Conservation (phyloP, 2,329 filamentous ascomycete species). For the Monosporascus sp. region DNA sequence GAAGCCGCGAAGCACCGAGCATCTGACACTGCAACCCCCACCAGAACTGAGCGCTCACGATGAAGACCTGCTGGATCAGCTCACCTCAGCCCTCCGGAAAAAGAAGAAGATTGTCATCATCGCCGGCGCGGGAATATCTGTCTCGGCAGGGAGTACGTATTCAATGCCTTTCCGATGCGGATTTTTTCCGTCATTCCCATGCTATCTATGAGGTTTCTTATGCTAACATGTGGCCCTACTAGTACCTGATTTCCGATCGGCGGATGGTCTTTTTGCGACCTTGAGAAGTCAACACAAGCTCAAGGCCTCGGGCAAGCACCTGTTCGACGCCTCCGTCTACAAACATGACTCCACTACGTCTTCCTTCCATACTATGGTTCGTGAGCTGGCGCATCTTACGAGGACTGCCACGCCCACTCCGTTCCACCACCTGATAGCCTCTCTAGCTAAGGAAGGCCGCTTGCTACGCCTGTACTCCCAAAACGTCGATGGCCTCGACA, state of each 20-base stretch:
- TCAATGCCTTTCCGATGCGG: neutral
- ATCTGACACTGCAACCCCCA: constrained; percentile 61
- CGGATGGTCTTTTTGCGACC: constrained; percentile 80
- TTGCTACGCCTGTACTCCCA: constrained; percentile 90
- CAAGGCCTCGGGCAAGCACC: constrained; percentile 86
- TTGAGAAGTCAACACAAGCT: constrained; percentile 83
- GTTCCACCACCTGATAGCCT: constrained; percentile 92
- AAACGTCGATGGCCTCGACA: constrained; percentile 95
- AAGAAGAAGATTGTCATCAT: constrained; percentile 97
- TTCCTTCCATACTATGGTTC: constrained; percentile 94
- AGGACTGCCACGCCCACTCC: constrained; percentile 72
- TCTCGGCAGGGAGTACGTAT: constrained; percentile 70
- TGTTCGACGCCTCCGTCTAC: constrained; percentile 97
- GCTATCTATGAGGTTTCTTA: constrained; percentile 7
- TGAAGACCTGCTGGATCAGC: constrained; percentile 59
- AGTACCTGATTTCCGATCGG: constrained; percentile 95
- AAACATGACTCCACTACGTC: constrained; percentile 83
- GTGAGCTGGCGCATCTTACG: constrained; percentile 75
- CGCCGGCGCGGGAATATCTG: constrained; percentile 93
- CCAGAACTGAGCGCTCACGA: constrained; percentile 45
- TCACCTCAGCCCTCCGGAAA: constrained; percentile 71
- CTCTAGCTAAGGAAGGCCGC: constrained; percentile 79
- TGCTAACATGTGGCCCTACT: constrained; percentile 15
- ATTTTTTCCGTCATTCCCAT: neutral
- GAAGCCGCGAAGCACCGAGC: constrained; percentile 69